These are phyloP conservation scores for Nigrograna mackinnonii DNA, from an alignment of 2,329 filamentous ascomycete genomes.

Conservation along the genomic window DNA sequence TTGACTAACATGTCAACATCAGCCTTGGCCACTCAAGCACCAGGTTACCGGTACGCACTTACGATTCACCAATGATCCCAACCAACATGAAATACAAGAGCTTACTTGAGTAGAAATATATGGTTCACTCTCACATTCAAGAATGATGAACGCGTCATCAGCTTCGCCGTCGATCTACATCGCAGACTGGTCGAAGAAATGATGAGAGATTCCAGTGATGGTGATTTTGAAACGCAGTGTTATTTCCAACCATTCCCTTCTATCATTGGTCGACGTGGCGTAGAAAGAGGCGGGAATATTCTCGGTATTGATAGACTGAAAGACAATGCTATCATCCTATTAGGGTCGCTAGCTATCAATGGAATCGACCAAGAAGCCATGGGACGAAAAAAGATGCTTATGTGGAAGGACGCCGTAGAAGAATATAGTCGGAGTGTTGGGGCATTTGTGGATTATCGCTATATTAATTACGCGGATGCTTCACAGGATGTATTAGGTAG, in stretches of 20 bases:
- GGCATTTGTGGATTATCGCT: constrained; percentile 1
- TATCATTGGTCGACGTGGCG: not conserved
- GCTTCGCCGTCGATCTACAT: not conserved
- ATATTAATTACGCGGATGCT: constrained; percentile 15
- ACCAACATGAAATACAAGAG: no score
- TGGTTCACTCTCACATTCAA: not conserved
- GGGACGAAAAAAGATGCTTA: not conserved
- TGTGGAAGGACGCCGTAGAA: not conserved
- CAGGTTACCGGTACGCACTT: no score
- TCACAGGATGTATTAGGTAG: constrained; percentile 11
- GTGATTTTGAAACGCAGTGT: not conserved
- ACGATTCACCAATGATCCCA: no score
- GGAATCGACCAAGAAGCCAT: not conserved
- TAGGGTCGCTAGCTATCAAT: not conserved
- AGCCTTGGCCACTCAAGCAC: no score
- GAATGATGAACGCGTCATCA: not conserved
- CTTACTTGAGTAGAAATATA: no score
- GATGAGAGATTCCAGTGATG: not conserved
- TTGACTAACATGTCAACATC: no score
- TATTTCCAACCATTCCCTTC: not conserved
- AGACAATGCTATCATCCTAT: not conserved
- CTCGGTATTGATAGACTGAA: not conserved
- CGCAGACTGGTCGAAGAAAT: not conserved
- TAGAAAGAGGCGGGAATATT: not conserved
- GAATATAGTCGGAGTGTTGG: not conserved